These are phyloP conservation scores for Kwoniella heveanensis DNA, from an alignment of 768 basidiomycete genomes.

Conservation along the genomic window DNA sequence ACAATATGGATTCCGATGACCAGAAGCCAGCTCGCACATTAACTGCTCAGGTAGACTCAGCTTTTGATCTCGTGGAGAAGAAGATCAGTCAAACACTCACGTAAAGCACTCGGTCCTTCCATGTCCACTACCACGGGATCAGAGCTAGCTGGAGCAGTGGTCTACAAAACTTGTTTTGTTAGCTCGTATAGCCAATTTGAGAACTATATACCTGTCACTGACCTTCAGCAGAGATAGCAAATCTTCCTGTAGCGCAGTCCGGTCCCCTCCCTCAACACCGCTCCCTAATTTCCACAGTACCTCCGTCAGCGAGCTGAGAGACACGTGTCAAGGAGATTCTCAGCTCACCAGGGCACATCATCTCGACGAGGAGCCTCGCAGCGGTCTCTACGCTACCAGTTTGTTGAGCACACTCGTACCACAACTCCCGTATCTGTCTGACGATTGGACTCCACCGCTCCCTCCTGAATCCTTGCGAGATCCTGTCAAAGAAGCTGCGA, in stretches of 20 bases:
- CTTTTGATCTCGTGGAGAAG: constrained; percentile 58
- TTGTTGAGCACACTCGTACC: constrained; percentile 80
- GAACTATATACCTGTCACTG: too few relatives aligned
- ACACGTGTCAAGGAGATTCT: neutral
- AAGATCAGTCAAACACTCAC: constrained; percentile 14
- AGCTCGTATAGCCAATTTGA: too few relatives aligned
- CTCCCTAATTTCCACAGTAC: constrained; percentile 13
- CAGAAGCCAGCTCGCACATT: constrained; percentile 72
- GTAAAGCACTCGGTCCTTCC: constrained; percentile 8
- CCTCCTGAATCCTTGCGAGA: constrained; percentile 80
- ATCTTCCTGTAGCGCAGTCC: constrained; percentile 65
- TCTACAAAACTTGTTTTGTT: constrained; percentile 58
- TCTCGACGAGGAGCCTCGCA: constrained; percentile 75
- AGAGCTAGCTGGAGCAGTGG: constrained; percentile 67
- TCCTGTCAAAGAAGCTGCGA: constrained; percentile 84
- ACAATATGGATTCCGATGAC: constrained; percentile 65
- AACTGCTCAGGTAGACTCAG: constrained; percentile 60
- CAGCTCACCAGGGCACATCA: constrained; percentile 72
- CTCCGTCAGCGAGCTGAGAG: constrained; percentile 3
- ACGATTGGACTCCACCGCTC: constrained; percentile 80
- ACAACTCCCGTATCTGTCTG: constrained; percentile 70
- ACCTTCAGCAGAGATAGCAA: constrained; percentile 74
- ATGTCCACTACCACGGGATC: constrained; percentile 67
- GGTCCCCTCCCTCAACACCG: constrained; percentile 41
- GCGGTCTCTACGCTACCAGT: constrained; percentile 76